Conservation (phyloP, 176 grass and related monocot species). For the Otatea glauca region DNA sequence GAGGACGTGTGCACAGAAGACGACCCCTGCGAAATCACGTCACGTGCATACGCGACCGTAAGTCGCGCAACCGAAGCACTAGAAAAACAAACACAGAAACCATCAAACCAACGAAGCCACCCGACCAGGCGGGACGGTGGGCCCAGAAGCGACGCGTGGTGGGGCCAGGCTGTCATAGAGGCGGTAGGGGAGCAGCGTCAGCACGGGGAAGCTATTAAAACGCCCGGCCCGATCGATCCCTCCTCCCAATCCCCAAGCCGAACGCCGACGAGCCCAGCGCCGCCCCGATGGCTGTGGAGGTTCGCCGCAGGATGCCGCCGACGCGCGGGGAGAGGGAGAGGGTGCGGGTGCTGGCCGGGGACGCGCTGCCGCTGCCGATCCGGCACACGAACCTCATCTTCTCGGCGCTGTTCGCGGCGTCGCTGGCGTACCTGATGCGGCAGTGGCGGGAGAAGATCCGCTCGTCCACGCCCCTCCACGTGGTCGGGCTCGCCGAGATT, state of each 20-base stretch:
- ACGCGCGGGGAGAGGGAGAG: neutral
- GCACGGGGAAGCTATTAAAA: constrained; percentile 7
- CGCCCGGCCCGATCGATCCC: neutral
- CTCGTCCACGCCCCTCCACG: constrained; percentile 68
- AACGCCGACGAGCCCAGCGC: constrained; percentile 37
- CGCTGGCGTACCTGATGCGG: constrained; percentile 80
- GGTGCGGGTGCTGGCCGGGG: constrained; percentile 53
- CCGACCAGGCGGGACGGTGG: neutral
- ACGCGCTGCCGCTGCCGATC: constrained; percentile 70
- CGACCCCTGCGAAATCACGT: no score
- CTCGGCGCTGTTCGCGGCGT: constrained; percentile 61
- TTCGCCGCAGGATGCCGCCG: constrained; percentile 36
- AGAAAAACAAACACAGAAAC: neutral
- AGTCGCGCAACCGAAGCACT: neutral
- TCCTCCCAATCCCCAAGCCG: constrained; percentile 12
- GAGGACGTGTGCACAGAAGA: no score
- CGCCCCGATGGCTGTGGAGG: constrained; percentile 41
- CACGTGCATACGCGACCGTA: constrained; percentile 10
- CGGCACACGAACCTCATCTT: constrained; percentile 74
- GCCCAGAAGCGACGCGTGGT: neutral
- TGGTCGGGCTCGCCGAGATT: constrained; percentile 67
- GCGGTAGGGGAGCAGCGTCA: neutral
- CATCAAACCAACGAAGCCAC: neutral
- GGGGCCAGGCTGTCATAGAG: neutral
- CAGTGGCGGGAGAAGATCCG: constrained; percentile 83